Base-by-base conservation (phyloP, 805 yeast species). In the Candida mattraensis region DNA sequence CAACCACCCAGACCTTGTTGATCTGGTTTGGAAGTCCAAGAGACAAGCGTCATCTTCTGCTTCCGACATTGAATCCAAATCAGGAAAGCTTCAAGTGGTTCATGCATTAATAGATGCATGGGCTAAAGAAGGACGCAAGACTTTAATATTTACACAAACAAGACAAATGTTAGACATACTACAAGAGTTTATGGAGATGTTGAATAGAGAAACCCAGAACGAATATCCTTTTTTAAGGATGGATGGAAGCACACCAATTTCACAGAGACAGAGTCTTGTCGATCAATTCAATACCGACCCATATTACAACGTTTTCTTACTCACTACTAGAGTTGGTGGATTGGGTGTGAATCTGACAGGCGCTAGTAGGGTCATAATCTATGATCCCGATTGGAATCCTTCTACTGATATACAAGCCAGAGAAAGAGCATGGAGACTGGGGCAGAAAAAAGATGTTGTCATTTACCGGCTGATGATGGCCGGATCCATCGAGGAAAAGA, bases 371-470 rank as follows among this genome's bases (percentile, higher is more conserved):
- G 96, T 91, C 9, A 87, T 91, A 15, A 91, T 91, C 11, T 91
- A 75, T 56, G 99, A 91, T 53, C 99, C 99, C 0, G 98, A 93
- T 61, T 91, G 99, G 99, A 91, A 91, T 54, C 99, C 99, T 1
- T 87, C 96, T 1, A 93, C 98, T 0, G 99, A 91, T 64, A 72
- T 89, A 41, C 99, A 91, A 61, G 99, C 99, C 0, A 70, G 98
- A 41, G 99, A 91, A 58, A 65, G 99, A 31, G 97, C 98, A 0
- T 93, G 98, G 98, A 70, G 99, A 46, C 69, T 91, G 44, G 99
- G 99, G 1, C 99, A 91, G 59, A 89, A 84, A 56, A 78, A 81
- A 39, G 96, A 89, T 49, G 97, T 91, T 7, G 78, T 88, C 5
- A 89, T 91, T 22, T 93, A 91, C 51, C 66, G 99, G 40, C 66